phyloP scores from a whole-genome alignment of 1,284 basidiomycete genomes.

The Cryptococcus jaspeensis region DNA sequence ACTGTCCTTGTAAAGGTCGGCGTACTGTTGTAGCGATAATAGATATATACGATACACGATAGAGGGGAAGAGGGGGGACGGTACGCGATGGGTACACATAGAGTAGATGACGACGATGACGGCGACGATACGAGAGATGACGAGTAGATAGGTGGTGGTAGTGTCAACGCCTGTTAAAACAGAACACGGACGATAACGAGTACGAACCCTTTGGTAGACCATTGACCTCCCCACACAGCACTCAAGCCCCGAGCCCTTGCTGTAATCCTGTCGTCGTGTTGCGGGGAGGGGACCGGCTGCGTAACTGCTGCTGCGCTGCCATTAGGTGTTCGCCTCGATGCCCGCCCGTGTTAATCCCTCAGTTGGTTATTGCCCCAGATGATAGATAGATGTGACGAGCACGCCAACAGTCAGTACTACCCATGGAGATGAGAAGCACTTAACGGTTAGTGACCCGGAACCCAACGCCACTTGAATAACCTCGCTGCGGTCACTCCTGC shows the following conservation, averaged over 20 bases:
- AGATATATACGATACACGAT: conserved; percentile 2
- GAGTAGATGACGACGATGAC: no score
- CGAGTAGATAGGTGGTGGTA: neutral
- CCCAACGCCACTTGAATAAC: conserved; percentile 33
- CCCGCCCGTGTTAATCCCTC: neutral
- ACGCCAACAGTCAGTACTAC: conserved; percentile 1
- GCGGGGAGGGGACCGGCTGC: conserved; percentile 4
- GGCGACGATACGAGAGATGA: neutral
- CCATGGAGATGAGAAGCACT: neutral
- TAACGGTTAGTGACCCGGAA: conserved; percentile 13
- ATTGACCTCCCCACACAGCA: neutral
- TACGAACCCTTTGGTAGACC: conserved; percentile 23
- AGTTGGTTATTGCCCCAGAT: neutral
- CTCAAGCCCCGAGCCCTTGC: neutral
- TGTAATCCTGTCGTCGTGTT: conserved; percentile 5
- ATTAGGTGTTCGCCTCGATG: neutral
- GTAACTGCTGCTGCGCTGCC: neutral
- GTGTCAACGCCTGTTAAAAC: conserved; percentile 22
- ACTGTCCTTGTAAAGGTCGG: conserved; percentile 23
- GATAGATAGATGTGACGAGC: neutral
- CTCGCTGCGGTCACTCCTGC: conserved; percentile 19
- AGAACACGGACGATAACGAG: conserved; percentile 6
- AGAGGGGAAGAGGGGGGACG: neutral
- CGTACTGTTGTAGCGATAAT: conserved; percentile 15
- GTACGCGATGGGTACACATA: neutral